Evolutionary conservation across 2,329 filamentous ascomycete species (phyloP), one percentile per base, ranked within the genome.

Genomic region (Aureobasidium sp.): DNA sequence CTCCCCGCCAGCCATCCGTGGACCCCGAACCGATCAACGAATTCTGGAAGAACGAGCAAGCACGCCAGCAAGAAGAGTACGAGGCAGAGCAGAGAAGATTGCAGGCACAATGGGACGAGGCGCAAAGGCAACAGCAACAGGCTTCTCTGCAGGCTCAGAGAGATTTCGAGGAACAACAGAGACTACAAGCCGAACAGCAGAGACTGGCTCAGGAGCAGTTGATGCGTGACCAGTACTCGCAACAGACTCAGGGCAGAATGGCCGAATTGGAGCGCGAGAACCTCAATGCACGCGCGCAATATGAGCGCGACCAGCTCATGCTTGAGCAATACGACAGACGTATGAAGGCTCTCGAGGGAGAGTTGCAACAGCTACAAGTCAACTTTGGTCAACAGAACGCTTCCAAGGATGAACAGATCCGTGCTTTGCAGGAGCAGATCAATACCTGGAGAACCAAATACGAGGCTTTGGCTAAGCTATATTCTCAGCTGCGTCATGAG

Each of bases 371-470:
- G 67, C 82, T 97, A 58, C 89, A 91, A 69, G 84, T 82, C 68
- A 97, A 91, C 73, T 88, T 90, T 68, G 87, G 88, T 45, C 87
- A 96, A 74, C 94, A 97, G 72, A 86, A 89, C 58, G 78, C 82
- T 39, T 97, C 92, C 72, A 95, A 92, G 73, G 94, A 99, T 70
- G 94, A 97, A 68, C 93, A 97, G 75, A 92, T 99, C 69, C 83
- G 87, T 27, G 87, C 94, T 1, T 80, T 99, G 22, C 94, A 97
- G 66, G 94, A 97, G 77, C 94, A 97, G 76, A 89, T 97, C 67
- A 97, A 97, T 75, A 97, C 92, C 0, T 99, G 94, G 94, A 84
- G 94, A 63, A 88, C 89, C 58, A 99, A 99, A 76, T 99, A 99
- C 71, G 94, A 99, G 74, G 90, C 93, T 0, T 79, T 99, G 55